These are phyloP conservation scores for Termitomyces bulborhizus DNA, from an alignment of 768 basidiomycete species.

Conservation along the genomic window DNA sequence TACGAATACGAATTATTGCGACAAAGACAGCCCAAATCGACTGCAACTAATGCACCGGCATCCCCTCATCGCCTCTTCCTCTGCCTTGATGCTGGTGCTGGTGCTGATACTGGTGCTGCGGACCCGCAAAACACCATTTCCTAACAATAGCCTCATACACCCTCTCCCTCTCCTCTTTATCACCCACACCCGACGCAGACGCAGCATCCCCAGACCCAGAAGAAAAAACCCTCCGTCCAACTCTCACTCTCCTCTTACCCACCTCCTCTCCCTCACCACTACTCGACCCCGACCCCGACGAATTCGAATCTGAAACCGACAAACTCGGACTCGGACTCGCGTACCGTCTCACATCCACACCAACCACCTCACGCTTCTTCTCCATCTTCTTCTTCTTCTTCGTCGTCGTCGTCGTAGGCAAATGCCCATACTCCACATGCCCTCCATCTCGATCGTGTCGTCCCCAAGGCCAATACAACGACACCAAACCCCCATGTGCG, in stretches of 20 bases:
- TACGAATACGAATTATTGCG: too few species aligned
- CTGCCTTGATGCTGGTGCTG: too few species aligned
- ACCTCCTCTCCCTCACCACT: too few species aligned
- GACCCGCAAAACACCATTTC: conserved; percentile 61
- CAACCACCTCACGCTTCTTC: too few species aligned
- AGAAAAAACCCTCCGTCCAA: not conserved
- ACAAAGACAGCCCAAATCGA: too few species aligned
- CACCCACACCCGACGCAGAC: not conserved
- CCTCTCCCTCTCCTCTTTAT: conserved; percentile 15
- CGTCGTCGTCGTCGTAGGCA: too few species aligned
- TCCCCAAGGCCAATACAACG: conserved; percentile 17
- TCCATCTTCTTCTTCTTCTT: too few species aligned
- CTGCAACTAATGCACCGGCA: too few species aligned
- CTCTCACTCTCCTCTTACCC: not conserved
- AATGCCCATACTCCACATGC: too few species aligned
- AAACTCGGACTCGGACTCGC: not conserved
- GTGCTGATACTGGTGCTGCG: not conserved
- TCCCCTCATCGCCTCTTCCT: too few species aligned
- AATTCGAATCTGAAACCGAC: not conserved
- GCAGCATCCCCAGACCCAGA: not conserved
- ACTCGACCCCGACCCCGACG: not conserved
- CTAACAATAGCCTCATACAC: conserved; percentile 55
- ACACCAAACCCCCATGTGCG: not conserved
- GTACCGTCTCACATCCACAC: too few species aligned
- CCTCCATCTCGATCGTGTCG: too few species aligned